Percentiles rank a stretch among this genome's conserved stretches.
Evolutionary conservation across 1,284 basidiomycete species (phyloP).

Genomic region (Rhodofomes roseus): DNA sequence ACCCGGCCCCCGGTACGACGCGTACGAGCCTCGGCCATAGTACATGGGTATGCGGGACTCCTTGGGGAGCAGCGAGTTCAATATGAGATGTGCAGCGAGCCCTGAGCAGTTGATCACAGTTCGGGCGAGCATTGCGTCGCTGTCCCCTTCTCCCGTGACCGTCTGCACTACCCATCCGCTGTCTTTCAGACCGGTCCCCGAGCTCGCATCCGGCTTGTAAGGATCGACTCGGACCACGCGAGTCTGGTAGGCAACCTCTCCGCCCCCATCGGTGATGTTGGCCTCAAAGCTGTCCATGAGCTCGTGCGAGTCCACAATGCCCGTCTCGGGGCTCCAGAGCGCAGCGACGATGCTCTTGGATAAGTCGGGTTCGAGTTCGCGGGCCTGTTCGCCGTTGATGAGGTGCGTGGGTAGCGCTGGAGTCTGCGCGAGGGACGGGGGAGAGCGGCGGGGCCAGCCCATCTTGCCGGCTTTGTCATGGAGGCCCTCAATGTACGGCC

Average conservation of each 20-base stretch:
- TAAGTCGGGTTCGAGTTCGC: slow-evolving; percentile 80
- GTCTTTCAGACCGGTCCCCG: slow-evolving; percentile 6
- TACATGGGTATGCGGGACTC: slow-evolving; percentile 62
- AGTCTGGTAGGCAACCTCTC: slow-evolving; percentile 81
- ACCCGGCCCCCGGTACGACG: slow-evolving; percentile 81
- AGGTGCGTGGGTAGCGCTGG: slow-evolving; percentile 63
- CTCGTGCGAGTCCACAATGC: slow-evolving; percentile 87
- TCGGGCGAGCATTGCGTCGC: slow-evolving; percentile 77
- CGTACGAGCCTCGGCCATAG: slow-evolving; percentile 82
- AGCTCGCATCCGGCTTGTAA: slow-evolving; percentile 17
- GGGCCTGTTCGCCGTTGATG: slow-evolving; percentile 70
- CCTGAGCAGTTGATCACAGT: slow-evolving; percentile 90
- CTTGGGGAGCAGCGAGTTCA: slow-evolving; percentile 67
- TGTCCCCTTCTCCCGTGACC: slow-evolving; percentile 43
- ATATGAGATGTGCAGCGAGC: slow-evolving; percentile 67
- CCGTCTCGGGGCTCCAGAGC: slow-evolving; percentile 83
- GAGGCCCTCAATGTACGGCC: slow-evolving; percentile 66
- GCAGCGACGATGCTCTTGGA: slow-evolving; percentile 69
- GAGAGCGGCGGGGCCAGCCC: slow-evolving; percentile 44
- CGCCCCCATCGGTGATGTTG: slow-evolving; percentile 71
- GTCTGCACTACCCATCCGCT: slow-evolving; percentile 74
- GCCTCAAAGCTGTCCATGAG: slow-evolving; percentile 78
- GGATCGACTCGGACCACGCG: slow-evolving; percentile 87
- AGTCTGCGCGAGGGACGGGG: slow-evolving; percentile 15
- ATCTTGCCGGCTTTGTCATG: slow-evolving; percentile 59